phyloP scores from a whole-genome alignment of 371 early-diverging fungal genomes.

The Smittium culicis region DNA sequence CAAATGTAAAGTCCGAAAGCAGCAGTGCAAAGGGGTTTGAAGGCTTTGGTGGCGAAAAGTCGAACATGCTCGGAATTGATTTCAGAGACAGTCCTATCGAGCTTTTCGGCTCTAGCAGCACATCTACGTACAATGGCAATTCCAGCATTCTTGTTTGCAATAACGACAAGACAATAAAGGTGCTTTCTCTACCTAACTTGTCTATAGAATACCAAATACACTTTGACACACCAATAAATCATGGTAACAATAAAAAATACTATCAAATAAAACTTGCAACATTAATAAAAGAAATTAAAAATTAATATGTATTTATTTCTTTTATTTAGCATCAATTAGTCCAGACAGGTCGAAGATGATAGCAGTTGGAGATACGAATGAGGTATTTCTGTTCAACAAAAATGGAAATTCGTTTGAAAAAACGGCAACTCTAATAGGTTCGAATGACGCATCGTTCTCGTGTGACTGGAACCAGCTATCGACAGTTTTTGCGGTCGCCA shows the following conservation, averaged over 20 bases:
- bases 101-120: no score
- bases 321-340: constrained; percentile 44
- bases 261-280: not conserved
- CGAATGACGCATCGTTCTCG: constrained; percentile 42
- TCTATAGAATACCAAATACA: constrained; percentile 37
- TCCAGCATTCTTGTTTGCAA: constrained; percentile 70
- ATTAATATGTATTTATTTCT: constrained; percentile 9
- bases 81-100: no score
- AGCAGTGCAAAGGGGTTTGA: no score
- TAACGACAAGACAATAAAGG: constrained; percentile 66
- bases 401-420: constrained; percentile 37
- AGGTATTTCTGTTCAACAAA: constrained; percentile 52
- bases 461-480: constrained; percentile 64
- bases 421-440: constrained; percentile 19
- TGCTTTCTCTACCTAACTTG: constrained; percentile 45
- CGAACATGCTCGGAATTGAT: no score
- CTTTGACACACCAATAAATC: constrained; percentile 54
- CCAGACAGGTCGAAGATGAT: constrained; percentile 54
- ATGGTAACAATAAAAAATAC: constrained; percentile 24
- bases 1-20: no score
- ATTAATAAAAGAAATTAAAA: not conserved
- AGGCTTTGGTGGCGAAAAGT: no score
- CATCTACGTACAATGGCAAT: no score
- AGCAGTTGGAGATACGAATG: constrained; percentile 60
- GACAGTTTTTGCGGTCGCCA: constrained; percentile 60